Evolutionary conservation across 805 yeast species (phyloP), one percentile per base, ranked within the genome.

Genomic region (Suhomyces canberraensis): DNA sequence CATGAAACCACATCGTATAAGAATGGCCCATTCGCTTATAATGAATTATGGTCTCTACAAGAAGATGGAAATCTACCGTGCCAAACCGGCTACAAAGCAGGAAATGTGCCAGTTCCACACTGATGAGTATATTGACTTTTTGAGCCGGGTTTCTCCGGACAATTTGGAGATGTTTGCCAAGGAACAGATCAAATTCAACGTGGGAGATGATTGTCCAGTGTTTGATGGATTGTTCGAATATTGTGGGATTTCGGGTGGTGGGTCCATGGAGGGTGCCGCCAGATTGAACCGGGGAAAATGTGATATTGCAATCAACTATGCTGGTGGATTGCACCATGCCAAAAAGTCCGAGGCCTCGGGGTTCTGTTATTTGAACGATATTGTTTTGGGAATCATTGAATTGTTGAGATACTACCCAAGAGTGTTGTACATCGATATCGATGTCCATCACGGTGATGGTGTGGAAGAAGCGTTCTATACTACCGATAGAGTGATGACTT

Each of bases 41-140:
- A 54, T 54, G 60, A 54, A 54, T 49, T 54, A 54, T 31, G 60
- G 53, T 21, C 52, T 54, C 37, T 52, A 54, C 45, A 52, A 54
- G 39, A 50, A 51, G 30, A 54, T 54, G 60, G 60, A 54, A 36
- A 53, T 54, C 25, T 54, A 54, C 43, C 43, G 60, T 29, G 60
- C 60, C 24, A 50, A 51, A 36, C 60, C 60, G 2, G 60, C 60
- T 22, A 48, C 56, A 27, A 53, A 52, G 40, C 46, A 43, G 39
- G 60, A 54, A 28, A 48, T 54, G 51, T 50, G 56, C 34, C 58
- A 52, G 16, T 54, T 54, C 31, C 51, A 44, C 18, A 45, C 54
- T 2, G 56, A 51, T 29, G 50, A 41, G 13, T 53, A 54, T 35
- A 31, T 44, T 14, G 45, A 44, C 33, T 53, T 53, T 26, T 46